These are phyloP conservation scores for Candida adriatica DNA, from an alignment of 805 yeast species.

Conservation along the genomic window DNA sequence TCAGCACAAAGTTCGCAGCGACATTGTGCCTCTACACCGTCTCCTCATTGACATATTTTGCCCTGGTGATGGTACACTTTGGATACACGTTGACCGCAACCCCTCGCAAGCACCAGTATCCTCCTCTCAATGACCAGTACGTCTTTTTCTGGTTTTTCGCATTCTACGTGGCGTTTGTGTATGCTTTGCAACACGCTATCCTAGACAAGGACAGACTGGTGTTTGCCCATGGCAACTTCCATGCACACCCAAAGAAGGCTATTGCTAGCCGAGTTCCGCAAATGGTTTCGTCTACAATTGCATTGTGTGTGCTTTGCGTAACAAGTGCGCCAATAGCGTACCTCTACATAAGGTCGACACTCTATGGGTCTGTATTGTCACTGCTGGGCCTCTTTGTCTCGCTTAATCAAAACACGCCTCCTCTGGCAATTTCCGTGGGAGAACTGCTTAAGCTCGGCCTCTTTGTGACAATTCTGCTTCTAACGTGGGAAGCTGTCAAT, in stretches of 20 bases:
- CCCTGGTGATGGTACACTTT: slow-evolving; percentile 18
- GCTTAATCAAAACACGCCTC: slow-evolving; percentile 37
- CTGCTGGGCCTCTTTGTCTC: slow-evolving; percentile 27
- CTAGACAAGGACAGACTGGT: slow-evolving; percentile 50
- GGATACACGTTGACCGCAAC: slow-evolving; percentile 21
- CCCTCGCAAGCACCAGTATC: slow-evolving; percentile 33
- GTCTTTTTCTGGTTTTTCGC: slow-evolving; percentile 45
- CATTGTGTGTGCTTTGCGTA: slow-evolving; percentile 26
- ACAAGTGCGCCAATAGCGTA: slow-evolving; percentile 34
- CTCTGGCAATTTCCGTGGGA: slow-evolving; percentile 27
- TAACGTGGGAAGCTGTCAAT: slow-evolving; percentile 50
- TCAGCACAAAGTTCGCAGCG: slow-evolving; percentile 20
- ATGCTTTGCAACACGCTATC: slow-evolving; percentile 43
- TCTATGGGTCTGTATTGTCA: slow-evolving; percentile 33
- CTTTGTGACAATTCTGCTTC: slow-evolving; percentile 29
- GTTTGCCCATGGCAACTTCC: slow-evolving; percentile 34
- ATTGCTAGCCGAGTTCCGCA: slow-evolving; percentile 23
- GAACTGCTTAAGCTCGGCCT: slow-evolving; percentile 26
- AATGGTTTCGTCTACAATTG: slow-evolving; percentile 33
- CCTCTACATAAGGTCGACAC: slow-evolving; percentile 30
- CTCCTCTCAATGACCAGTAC: slow-evolving; percentile 36
- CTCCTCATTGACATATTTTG: slow-evolving; percentile 22
- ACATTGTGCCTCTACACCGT: slow-evolving; percentile 16
- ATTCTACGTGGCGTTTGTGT: slow-evolving; percentile 33
- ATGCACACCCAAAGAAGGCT: slow-evolving; percentile 31